Percentiles rank a stretch among this genome's conserved stretches.
phyloP scores from a whole-genome alignment of 495 filamentous ascomycete species.

The Paragyromitra xinjiangensis region DNA sequence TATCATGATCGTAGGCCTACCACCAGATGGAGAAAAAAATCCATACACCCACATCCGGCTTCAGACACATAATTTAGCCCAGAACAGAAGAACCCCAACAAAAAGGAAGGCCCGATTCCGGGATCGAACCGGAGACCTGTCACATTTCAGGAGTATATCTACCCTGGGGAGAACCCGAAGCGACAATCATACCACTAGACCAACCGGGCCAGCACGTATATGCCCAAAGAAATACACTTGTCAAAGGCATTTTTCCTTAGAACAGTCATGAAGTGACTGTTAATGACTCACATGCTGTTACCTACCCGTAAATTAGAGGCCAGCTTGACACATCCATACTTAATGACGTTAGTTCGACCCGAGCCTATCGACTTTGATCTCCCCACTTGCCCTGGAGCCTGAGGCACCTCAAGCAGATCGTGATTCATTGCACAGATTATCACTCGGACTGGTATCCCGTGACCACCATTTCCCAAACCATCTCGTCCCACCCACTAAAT shows the following conservation, averaged over 20 bases:
- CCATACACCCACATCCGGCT: too few species aligned
- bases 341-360: too few species aligned
- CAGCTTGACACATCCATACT: too few species aligned
- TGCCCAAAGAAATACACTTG: not conserved
- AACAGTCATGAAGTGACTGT: not conserved
- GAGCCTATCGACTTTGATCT: too few species aligned
- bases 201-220: constrained; percentile 38
- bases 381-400: too few species aligned
- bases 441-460: not conserved
- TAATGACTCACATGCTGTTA: not conserved
- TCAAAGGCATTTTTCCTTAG: not conserved
- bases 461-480: not conserved
- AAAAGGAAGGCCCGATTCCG: constrained; percentile 43
- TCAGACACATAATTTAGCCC: too few species aligned
- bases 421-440: not conserved
- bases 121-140: constrained; percentile 53
- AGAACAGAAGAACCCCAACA: not conserved
- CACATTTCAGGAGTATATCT: constrained; percentile 45
- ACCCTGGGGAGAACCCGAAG: constrained; percentile 48
- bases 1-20: too few species aligned
- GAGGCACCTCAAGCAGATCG: not conserved
- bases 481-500: too few species aligned
- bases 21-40: too few species aligned
- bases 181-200: constrained; percentile 54
- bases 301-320: not conserved